Conservation (phyloP, 495 filamentous ascomycete species). For the Penicillium crystallinum region DNA sequence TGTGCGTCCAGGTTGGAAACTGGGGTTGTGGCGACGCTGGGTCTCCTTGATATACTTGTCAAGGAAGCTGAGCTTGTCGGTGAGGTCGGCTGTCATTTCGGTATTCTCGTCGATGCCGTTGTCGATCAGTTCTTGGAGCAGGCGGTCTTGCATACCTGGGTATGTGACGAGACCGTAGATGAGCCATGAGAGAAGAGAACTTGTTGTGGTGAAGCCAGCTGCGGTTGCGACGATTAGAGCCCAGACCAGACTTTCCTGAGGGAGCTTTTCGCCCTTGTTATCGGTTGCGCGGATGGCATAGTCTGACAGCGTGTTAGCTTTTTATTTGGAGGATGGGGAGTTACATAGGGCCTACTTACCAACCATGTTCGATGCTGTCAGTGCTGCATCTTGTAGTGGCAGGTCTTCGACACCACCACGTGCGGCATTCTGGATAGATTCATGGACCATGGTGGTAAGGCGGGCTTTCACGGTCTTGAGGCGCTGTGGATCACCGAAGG, state of each 20-base stretch:
- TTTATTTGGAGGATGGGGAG: neutral
- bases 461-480: conserved; percentile 16
- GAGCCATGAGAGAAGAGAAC: conserved; percentile 40
- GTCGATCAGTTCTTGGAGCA: conserved; percentile 51
- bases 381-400: conserved; percentile 44
- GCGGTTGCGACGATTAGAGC: conserved; percentile 24
- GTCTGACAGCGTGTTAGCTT: conserved; percentile 21
- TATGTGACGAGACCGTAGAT: conserved; percentile 46
- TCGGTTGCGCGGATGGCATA: conserved; percentile 44
- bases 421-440: conserved; percentile 27
- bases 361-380: conserved; percentile 39
- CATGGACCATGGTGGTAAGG: conserved; percentile 26
- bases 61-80: conserved; percentile 35
- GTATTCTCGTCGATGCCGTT: conserved; percentile 35
- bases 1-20: conserved; percentile 50
- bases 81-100: conserved; percentile 21
- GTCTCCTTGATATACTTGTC: conserved; percentile 54
- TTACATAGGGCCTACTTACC: conserved; percentile 11
- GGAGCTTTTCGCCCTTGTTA: conserved; percentile 47
- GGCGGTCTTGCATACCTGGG: conserved; percentile 43
- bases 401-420: conserved; percentile 32
- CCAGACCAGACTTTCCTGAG: conserved; percentile 25
- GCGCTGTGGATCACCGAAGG: conserved; percentile 44
- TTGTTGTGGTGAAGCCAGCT: conserved; percentile 26
- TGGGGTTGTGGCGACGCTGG: conserved; percentile 50